Conservation (phyloP, 345 rosid genomes). For the Orychophragmus violaceus region DNA sequence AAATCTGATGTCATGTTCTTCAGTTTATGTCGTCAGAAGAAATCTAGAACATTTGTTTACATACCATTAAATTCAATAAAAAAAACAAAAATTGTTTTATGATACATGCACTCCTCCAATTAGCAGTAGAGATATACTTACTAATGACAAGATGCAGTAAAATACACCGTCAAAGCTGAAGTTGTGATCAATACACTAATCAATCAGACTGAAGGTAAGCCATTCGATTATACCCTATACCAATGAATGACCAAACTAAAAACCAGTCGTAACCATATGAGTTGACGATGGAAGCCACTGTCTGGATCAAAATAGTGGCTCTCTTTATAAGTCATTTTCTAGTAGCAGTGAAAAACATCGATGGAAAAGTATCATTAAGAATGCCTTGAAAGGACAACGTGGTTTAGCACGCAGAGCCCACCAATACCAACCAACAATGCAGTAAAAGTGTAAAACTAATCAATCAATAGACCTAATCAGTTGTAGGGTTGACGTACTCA, state of each 20-base stretch:
- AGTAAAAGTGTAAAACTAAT: not conserved
- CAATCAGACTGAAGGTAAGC: not conserved
- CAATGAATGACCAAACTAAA: not conserved
- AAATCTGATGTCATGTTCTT: slow-evolving; percentile 17
- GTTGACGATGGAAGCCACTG: not conserved
- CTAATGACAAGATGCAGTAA: not conserved
- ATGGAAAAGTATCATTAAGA: not conserved
- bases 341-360: not conserved
- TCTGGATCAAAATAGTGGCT: not conserved
- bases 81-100: not conserved
- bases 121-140: not conserved
- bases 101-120: not conserved
- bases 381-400: not conserved
- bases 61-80: not conserved
- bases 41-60: slow-evolving; percentile 1
- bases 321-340: not conserved
- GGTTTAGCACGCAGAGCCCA: not conserved
- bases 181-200: not conserved
- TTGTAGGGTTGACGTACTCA: slow-evolving; percentile 21
- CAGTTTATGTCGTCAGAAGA: not conserved
- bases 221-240: not conserved
- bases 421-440: not conserved
- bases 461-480: slow-evolving; percentile 11
- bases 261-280: not conserved
- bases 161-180: not conserved